Percentiles rank a stretch among this genome's conserved stretches.
Conservation (phyloP, 495 filamentous ascomycete species). For the Xylaria telfairii region DNA sequence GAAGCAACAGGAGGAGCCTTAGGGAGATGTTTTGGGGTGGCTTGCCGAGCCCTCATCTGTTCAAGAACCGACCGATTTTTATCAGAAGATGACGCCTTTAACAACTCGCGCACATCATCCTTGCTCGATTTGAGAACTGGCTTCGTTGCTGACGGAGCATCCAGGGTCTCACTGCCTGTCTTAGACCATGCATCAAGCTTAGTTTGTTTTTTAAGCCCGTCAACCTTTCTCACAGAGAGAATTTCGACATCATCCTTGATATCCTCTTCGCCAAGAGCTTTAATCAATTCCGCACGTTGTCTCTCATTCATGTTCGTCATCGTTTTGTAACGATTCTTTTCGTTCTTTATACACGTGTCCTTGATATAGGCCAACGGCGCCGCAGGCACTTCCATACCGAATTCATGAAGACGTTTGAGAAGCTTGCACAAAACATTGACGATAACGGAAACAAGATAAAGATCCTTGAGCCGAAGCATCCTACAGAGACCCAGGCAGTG, state of each 20-base stretch:
- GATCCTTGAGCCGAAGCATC: constrained; percentile 84
- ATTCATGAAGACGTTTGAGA: constrained; percentile 71
- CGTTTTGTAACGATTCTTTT: constrained; percentile 52
- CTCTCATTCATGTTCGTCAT: constrained; percentile 75
- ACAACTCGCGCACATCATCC: constrained; percentile 45
- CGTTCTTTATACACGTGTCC: constrained; percentile 52
- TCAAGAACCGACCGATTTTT: constrained; percentile 46
- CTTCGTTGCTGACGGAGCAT: constrained; percentile 25
- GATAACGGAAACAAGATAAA: constrained; percentile 76
- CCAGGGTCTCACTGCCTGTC: constrained; percentile 38
- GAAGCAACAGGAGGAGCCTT: constrained; percentile 42
- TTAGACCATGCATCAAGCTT: constrained; percentile 70
- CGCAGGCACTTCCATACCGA: constrained; percentile 68
- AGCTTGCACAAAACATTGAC: constrained; percentile 68
- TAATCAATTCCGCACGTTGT: constrained; percentile 82
- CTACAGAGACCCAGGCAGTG: constrained; percentile 74
- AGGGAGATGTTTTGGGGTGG: constrained; percentile 40
- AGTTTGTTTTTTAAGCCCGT: constrained; percentile 65
- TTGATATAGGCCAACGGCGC: constrained; percentile 67
- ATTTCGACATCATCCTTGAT: constrained; percentile 57
- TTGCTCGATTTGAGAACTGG: constrained; percentile 34
- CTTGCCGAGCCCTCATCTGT: constrained; percentile 43
- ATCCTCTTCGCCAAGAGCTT: constrained; percentile 78
- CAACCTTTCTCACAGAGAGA: constrained; percentile 45
- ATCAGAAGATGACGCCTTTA: constrained; percentile 42